phyloP scores from a whole-genome alignment of 305 asterid species.

The Fraxinus velutina region DNA sequence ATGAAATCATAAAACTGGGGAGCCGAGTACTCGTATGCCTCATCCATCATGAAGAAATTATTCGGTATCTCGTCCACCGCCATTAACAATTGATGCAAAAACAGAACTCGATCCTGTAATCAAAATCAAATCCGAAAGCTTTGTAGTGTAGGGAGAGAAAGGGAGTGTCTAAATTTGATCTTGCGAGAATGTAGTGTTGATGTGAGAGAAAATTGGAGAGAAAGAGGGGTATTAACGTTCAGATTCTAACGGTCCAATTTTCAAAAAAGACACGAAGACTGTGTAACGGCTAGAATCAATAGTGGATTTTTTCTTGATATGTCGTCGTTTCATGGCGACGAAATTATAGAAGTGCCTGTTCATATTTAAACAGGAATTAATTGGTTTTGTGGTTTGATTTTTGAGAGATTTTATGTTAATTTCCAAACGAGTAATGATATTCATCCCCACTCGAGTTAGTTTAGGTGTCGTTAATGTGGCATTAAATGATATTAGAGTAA shows the following conservation, averaged over 20 bases:
- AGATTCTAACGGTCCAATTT: slow-evolving; percentile 66
- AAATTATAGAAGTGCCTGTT: background rate
- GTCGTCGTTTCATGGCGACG: slow-evolving; percentile 21
- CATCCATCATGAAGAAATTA: slow-evolving; percentile 43
- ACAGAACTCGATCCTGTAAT: background rate
- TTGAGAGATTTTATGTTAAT: background rate
- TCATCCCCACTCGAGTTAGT: no score
- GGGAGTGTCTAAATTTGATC: slow-evolving; percentile 14
- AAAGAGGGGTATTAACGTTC: slow-evolving; percentile 43
- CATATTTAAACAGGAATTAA: background rate
- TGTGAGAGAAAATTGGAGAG: slow-evolving; percentile 17
- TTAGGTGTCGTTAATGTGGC: no score
- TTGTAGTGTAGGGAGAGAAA: slow-evolving; percentile 1
- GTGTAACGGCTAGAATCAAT: slow-evolving; percentile 57
- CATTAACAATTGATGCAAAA: slow-evolving; percentile 24
- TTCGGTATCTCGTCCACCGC: slow-evolving; percentile 42
- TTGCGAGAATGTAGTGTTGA: slow-evolving; percentile 20
- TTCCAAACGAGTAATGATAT: background rate
- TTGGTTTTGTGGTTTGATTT: background rate
- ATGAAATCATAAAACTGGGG: slow-evolving; percentile 66
- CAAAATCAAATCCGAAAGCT: background rate
- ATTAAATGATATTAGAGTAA: no score
- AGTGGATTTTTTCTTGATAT: slow-evolving; percentile 1
- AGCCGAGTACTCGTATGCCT: slow-evolving; percentile 70
- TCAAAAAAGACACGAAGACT: slow-evolving; percentile 37